Evolutionary conservation across 805 yeast species (phyloP).

Genomic region (Kodamaea hsintzibuensis): DNA sequence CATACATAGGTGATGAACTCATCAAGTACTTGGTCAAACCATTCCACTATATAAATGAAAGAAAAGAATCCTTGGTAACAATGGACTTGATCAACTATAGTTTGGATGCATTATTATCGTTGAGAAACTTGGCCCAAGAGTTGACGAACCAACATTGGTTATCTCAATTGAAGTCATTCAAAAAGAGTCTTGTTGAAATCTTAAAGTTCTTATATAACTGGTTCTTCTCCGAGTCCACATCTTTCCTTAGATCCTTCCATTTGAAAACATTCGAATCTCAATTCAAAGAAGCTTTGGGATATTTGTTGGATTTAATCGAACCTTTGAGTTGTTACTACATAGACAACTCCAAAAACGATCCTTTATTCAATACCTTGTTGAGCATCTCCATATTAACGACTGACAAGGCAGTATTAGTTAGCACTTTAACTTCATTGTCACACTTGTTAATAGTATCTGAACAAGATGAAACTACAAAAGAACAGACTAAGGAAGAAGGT

Average conservation of each 20-base stretch:
- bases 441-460: conserved; percentile 59
- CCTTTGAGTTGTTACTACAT: conserved; percentile 79
- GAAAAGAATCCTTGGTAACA: conserved; percentile 17
- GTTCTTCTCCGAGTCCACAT: conserved; percentile 24
- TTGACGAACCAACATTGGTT: conserved; percentile 77
- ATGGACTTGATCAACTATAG: conserved; percentile 26
- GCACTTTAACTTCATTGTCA: conserved; percentile 73
- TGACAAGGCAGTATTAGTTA: conserved; percentile 70
- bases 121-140: conserved; percentile 85
- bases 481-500: conserved; percentile 14
- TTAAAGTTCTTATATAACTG: conserved; percentile 41
- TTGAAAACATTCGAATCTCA: conserved; percentile 28
- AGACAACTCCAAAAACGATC: conserved; percentile 71
- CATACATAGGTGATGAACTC: conserved; percentile 43
- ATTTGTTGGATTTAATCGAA: conserved; percentile 79
- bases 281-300: conserved; percentile 61
- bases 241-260: conserved; percentile 15
- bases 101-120: conserved; percentile 56
- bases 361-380: conserved; percentile 58
- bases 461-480: conserved; percentile 15
- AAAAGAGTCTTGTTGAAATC: conserved; percentile 45
- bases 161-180: conserved; percentile 53
- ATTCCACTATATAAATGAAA: conserved; percentile 23
- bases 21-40: conserved; percentile 39
- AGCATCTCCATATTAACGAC: conserved; percentile 49